These are phyloP conservation scores for Aspergillus ibericus DNA, from an alignment of 2,329 filamentous ascomycete species.

Conservation along the genomic window DNA sequence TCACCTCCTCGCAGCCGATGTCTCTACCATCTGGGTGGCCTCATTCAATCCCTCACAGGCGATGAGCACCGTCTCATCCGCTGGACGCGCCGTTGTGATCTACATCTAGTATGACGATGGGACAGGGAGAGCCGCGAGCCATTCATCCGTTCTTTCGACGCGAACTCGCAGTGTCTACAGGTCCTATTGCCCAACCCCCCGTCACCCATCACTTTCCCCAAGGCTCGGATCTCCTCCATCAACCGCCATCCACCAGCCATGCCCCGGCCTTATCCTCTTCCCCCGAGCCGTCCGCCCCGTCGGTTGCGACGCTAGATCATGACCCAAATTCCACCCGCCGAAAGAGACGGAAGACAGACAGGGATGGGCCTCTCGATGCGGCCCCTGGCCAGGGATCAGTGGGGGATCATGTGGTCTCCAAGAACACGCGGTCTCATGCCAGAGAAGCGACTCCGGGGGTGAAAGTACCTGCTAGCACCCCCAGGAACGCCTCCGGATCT, in stretches of 20 bases:
- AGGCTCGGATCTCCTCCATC: not conserved
- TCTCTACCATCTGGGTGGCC: not conserved
- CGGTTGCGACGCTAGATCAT: conserved; percentile 24
- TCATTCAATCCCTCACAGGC: not conserved
- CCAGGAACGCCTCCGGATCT: no score
- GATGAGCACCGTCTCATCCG: conserved; percentile 27
- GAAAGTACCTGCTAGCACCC: no score
- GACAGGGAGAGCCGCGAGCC: conserved; percentile 37
- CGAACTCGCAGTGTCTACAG: conserved; percentile 20
- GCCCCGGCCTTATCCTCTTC: not conserved
- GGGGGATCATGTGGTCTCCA: not conserved
- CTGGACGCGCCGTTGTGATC: conserved; percentile 28
- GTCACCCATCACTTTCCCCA: conserved; percentile 8
- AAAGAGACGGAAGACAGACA: conserved; percentile 37
- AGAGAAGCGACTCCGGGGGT: not conserved
- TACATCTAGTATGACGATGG: conserved; percentile 35
- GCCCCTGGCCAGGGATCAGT: not conserved
- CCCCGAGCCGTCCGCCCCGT: conserved; percentile 5
- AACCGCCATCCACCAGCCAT: not conserved
- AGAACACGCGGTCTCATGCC: not conserved
- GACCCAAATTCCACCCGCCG: conserved; percentile 36
- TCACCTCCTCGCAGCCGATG: not conserved
- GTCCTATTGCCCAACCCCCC: conserved; percentile 4
- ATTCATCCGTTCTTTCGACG: conserved; percentile 44
- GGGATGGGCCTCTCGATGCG: conserved; percentile 7